Evolutionary conservation across 805 yeast species (phyloP).

Genomic region (Teunomyces gatunensis): DNA sequence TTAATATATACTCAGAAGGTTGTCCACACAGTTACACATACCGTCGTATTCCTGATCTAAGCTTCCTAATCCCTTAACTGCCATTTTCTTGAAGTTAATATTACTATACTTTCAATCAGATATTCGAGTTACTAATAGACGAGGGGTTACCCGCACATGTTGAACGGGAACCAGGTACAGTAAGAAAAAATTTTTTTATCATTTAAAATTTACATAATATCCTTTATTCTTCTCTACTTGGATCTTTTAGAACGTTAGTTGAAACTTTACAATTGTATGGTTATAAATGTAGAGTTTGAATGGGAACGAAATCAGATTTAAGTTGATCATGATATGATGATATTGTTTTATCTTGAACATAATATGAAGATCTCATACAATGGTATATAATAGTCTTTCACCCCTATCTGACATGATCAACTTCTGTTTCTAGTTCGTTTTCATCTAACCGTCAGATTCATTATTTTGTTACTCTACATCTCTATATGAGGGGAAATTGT

Average conservation of each 20-base stretch:
- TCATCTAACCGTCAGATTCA: neutral
- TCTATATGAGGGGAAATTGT: neutral
- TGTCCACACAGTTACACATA: slow-evolving; percentile 13
- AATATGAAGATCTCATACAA: slow-evolving; percentile 6
- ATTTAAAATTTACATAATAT: neutral
- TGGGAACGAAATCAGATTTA: neutral
- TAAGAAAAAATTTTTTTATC: neutral
- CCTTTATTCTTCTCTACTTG: neutral
- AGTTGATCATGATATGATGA: slow-evolving; percentile 6
- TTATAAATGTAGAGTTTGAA: slow-evolving; percentile 1
- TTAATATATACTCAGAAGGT: neutral
- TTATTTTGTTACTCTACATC: neutral
- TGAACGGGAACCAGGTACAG: neutral
- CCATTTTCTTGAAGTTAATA: slow-evolving; percentile 44
- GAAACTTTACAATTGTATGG: slow-evolving; percentile 1
- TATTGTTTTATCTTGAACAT: slow-evolving; percentile 5
- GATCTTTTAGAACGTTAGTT: neutral
- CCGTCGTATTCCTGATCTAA: slow-evolving; percentile 70
- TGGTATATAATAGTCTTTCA: slow-evolving; percentile 63
- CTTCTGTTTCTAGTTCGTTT: neutral
- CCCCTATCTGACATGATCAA: slow-evolving; percentile 75
- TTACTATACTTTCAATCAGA: neutral
- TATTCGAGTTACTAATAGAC: neutral
- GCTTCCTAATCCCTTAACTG: slow-evolving; percentile 77
- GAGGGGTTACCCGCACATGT: slow-evolving; percentile 2